Evolutionary conservation across 1,284 basidiomycete genomes (phyloP), one percentile per base, ranked within the genome.

Genomic region (Rhodotorula sp.): DNA sequence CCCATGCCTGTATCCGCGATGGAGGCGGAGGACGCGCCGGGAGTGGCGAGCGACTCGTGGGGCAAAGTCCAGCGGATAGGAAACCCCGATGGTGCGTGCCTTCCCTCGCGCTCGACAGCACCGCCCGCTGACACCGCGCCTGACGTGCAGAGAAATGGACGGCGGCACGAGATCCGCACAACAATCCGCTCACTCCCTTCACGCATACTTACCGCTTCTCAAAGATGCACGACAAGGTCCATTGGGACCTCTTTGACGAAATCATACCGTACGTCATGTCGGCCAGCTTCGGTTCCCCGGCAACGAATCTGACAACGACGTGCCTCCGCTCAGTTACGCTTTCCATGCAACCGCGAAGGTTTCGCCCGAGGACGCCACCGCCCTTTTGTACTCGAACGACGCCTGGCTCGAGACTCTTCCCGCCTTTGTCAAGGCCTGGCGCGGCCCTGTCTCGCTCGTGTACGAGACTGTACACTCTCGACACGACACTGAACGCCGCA

Each of bases 371-470:
- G 76, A 75, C 24, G 69, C 76, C 20, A 79, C 79, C 3, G 79
- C 79, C 29, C 78, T 77, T 54, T 64, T 79, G n/a, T 79, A 78
- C 71, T 67, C 75, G 53, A 79, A 79, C 62, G 77, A 76, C 42
- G 77, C 78, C 26, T 79, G 79, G 79, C 66, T 79, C 44, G 63
- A 66, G 42, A 66, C 61, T 26, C 65, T 79, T 18, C 69, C 77
- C 22, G 49, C 67, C 14, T 79, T 79, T 65, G 62, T 77, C n/a
- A 54, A 70, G 6, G 62, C 70, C n/a, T 79, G 79, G 79, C 64
- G 64, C n/a, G 79, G 78, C 1, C 79, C 77, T 4, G 69, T 79
- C 30, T 79, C 78, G 20, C 65, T 79, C 46, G 72, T 79, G 26
- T 76, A 75, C 61, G 78, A 79, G 58, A 59, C 70, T 26, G 37